Evolutionary conservation across 2,329 filamentous ascomycete species (phyloP), one percentile per base, ranked within the genome.

Genomic region (Claviceps paspali): DNA sequence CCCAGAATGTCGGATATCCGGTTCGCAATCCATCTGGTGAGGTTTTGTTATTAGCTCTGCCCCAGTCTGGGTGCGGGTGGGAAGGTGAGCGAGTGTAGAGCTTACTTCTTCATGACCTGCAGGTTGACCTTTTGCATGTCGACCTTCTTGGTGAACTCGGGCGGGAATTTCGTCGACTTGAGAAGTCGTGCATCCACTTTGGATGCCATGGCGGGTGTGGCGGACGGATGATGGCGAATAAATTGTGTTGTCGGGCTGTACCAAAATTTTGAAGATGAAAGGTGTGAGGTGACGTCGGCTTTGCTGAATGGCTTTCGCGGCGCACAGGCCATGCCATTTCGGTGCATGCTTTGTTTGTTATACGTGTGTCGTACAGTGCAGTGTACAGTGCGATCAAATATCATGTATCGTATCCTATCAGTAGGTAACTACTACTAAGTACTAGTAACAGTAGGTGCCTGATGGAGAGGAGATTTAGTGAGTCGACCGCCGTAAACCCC

Each of bases 101-200:
- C 78, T 53, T 55, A 92, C 83, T 91, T 93, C 70, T 95, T 95
- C 77, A 98, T 93, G 39, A 98, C 83, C 59, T 93, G 85, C 35
- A 94, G 68, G 55, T 98, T 95, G 59, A 98, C 86, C 65, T 96
- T 96, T 49, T 79, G 76, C 75, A 92, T 94, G 65, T 98, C 87
- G 46, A 98, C 91, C 65, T 95, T 95, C 56, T 83, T 78, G 54
- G 74, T 88, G 63, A 96, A 98, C 54, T 95, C 86, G 6, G 79
- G 71, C 32, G 91, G 91, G 46, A 95, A 96, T 54, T 92, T 95
- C 39, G 87, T 96, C 59, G 79, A 79, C 68, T 80, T 83, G 39
- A 95, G 65, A 51, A 93, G 73, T 67, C 92, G 93, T 46, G 82
- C 79, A 60, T 95, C 88, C 43, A 91, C 84, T 46, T 76, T 82